phyloP scores from a whole-genome alignment of 108 stramenopile genomes.

The Stephanodiscus minutulus region DNA sequence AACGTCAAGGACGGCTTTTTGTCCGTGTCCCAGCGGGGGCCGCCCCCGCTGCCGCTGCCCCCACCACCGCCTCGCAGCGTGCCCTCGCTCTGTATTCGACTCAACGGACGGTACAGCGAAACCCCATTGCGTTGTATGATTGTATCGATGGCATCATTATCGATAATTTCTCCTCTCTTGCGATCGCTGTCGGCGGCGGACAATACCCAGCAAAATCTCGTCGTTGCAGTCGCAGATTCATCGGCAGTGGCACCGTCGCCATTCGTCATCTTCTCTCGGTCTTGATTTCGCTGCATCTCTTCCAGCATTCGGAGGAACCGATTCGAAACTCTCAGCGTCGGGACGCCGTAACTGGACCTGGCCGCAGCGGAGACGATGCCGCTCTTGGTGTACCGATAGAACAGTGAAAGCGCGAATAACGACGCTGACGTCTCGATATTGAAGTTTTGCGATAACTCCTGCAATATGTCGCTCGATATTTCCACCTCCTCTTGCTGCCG shows the following conservation, averaged over 20 bases:
- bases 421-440: conserved; percentile 38
- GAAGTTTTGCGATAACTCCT: conserved; percentile 39
- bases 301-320: conserved; percentile 15
- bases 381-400: conserved; percentile 33
- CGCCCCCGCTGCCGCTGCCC: neutral
- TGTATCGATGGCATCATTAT: conserved; percentile 12
- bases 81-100: conserved; percentile 31
- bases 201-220: conserved; percentile 35
- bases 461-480: conserved; percentile 35
- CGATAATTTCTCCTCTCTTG: neutral
- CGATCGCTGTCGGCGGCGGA: neutral
- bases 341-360: neutral
- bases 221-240: neutral
- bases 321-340: conserved; percentile 23
- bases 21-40: neutral
- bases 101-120: conserved; percentile 28
- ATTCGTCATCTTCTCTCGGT: neutral
- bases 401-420: conserved; percentile 36
- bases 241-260: neutral
- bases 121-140: conserved; percentile 24
- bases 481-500: conserved; percentile 8
- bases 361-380: neutral
- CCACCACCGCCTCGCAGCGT: conserved; percentile 15
- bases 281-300: conserved; percentile 23
- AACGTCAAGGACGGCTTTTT: conserved; percentile 24